These are phyloP conservation scores for Agastache rugosa DNA, from an alignment of 257 asterid genomes.

Conservation along the genomic window DNA sequence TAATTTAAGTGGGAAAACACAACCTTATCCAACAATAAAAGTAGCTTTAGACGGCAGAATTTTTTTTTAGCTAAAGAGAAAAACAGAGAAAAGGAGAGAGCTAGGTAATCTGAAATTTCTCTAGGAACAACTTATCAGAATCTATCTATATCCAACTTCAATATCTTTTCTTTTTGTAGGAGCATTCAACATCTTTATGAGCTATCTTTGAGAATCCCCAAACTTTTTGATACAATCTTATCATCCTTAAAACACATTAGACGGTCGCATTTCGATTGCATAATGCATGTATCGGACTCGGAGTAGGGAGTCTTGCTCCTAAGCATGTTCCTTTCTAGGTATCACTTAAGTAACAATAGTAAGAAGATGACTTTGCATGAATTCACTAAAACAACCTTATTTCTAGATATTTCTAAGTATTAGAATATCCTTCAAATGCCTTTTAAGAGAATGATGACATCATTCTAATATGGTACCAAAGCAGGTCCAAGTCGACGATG, in stretches of 20 bases:
- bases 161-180: conserved; percentile 16
- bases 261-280: not conserved
- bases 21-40: conserved; percentile 48
- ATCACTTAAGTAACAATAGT: not conserved
- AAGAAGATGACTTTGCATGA: not conserved
- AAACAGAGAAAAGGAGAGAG: not conserved
- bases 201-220: conserved; percentile 28
- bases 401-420: too few relatives aligned
- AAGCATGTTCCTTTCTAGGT: conserved; percentile 5
- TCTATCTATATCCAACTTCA: conserved; percentile 33
- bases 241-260: not conserved
- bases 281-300: too few relatives aligned
- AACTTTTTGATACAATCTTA: not conserved
- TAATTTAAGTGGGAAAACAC: conserved; percentile 13
- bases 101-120: conserved; percentile 5
- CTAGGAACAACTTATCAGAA: conserved; percentile 36
- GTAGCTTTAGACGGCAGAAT: conserved; percentile 39
- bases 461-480: too few relatives aligned
- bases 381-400: not conserved
- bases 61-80: conserved; percentile 33
- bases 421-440: too few relatives aligned
- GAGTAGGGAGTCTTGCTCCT: not conserved
- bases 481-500: too few relatives aligned
- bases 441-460: too few relatives aligned
- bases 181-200: not conserved